Conservation (phyloP, 1,284 basidiomycete genomes). For the Pascua guehoae region DNA sequence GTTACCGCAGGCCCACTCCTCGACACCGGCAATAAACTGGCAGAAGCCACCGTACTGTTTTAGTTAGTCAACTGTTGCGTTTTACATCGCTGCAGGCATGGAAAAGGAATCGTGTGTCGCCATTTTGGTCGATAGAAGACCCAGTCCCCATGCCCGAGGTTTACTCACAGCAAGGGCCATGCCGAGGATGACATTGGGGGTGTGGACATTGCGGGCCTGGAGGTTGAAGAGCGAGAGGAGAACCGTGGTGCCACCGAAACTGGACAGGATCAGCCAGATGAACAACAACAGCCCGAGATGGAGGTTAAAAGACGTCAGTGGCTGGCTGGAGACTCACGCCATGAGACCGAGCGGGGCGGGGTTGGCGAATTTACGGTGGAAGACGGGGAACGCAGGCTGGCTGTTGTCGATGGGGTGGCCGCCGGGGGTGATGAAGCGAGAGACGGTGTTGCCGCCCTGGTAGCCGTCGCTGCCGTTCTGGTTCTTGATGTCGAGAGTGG, state of each 20-base stretch:
- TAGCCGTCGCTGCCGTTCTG: conserved; percentile 13
- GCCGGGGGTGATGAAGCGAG: conserved; percentile 38
- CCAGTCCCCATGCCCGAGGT: too few species aligned
- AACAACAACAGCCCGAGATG: too few species aligned
- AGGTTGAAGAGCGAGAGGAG: conserved; percentile 53
- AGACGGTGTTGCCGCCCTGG: conserved; percentile 27
- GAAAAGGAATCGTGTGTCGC: not conserved
- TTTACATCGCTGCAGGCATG: not conserved
- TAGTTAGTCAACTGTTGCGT: too few species aligned
- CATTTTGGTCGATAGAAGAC: too few species aligned
- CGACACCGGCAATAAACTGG: conserved; percentile 58
- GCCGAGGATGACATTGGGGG: conserved; percentile 72
- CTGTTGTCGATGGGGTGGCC: conserved; percentile 46
- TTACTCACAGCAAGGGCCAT: conserved; percentile 58
- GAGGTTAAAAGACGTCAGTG: too few species aligned
- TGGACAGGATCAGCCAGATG: not conserved
- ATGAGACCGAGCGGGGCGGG: conserved; percentile 55
- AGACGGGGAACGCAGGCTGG: conserved; percentile 45
- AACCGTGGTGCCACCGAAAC: conserved; percentile 55
- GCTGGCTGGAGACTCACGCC: conserved; percentile 23
- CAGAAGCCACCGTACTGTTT: conserved; percentile 67
- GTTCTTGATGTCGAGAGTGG: conserved; percentile 2
- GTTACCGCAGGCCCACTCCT: conserved; percentile 67
- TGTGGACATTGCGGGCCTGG: conserved; percentile 45
- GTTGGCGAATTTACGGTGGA: conserved; percentile 53